Conservation (phyloP, 306 rosid genomes). For the Citrullus mucosospermus region DNA sequence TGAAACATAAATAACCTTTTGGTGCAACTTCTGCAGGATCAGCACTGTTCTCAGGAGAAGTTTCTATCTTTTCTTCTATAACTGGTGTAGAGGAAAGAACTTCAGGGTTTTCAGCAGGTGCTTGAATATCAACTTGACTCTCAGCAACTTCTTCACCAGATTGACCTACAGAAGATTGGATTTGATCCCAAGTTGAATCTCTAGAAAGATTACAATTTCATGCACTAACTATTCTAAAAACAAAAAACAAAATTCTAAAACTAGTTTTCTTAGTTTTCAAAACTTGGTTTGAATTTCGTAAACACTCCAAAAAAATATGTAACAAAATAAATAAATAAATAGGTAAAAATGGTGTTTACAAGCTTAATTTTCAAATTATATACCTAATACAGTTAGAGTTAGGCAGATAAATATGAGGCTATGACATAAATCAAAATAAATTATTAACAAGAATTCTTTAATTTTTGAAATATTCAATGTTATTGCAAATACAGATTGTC, state of each 20-base stretch:
- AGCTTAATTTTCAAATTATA: too few relatives aligned
- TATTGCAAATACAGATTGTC: background rate
- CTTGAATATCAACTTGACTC: conserved; percentile 4
- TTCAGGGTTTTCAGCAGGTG: conserved; percentile 17
- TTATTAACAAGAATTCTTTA: background rate
- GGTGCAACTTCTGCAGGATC: conserved; percentile 23
- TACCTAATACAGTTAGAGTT: background rate
- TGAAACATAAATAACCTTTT: conserved; percentile 26
- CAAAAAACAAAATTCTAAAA: too few relatives aligned
- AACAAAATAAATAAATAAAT: too few relatives aligned
- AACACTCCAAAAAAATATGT: too few relatives aligned
- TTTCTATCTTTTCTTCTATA: conserved; percentile 21
- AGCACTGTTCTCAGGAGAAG: conserved; percentile 19
- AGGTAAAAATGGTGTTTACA: too few relatives aligned
- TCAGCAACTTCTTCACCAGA: conserved; percentile 12
- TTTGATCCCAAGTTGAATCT: conserved; percentile 11
- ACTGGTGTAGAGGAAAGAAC: conserved; percentile 21
- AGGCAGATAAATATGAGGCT: background rate
- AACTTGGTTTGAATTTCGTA: too few relatives aligned
- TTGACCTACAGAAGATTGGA: conserved; percentile 10
- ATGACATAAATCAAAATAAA: background rate
- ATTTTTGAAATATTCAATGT: background rate
- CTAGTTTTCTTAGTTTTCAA: too few relatives aligned
- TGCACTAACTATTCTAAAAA: background rate
- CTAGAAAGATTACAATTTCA: conserved; percentile 10